Evolutionary conservation across 2,329 filamentous ascomycete species (phyloP).

Genomic region (Colletotrichum musicola): DNA sequence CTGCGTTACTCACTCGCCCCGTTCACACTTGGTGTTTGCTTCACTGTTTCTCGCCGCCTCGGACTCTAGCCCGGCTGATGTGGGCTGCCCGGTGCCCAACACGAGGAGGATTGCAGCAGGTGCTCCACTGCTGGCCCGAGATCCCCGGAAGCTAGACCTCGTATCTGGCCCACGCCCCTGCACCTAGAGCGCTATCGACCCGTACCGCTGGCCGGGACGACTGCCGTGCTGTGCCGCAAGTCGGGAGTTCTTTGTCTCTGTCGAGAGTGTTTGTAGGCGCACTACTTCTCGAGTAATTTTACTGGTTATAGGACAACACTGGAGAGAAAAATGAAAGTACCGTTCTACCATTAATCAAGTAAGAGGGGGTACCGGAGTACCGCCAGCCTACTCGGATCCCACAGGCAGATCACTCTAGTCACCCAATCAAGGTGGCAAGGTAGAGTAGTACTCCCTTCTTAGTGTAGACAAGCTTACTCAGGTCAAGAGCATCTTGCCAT

Average conservation of each 20-base stretch:
- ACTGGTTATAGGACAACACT: too few species aligned
- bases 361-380: too few species aligned
- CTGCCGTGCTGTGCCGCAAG: slow-evolving; percentile 20
- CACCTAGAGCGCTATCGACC: too few species aligned
- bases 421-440: neutral
- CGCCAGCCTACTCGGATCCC: too few species aligned
- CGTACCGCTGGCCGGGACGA: neutral
- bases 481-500: neutral
- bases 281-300: too few species aligned
- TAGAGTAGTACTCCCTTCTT: neutral
- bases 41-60: neutral
- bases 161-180: slow-evolving; percentile 4
- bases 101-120: slow-evolving; percentile 22
- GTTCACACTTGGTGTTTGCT: too few species aligned
- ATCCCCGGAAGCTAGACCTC: neutral
- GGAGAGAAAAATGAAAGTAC: too few species aligned
- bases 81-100: neutral
- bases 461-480: neutral
- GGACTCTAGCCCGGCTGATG: neutral
- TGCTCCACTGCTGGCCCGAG: slow-evolving; percentile 5
- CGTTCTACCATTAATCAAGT: too few species aligned
- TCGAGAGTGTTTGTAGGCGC: too few species aligned
- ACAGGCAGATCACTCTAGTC: neutral
- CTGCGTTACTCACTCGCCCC: too few species aligned
- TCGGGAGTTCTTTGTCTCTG: neutral